Conservation (phyloP, 2,329 filamentous ascomycete species). For the Calonectria pauciramosa region DNA sequence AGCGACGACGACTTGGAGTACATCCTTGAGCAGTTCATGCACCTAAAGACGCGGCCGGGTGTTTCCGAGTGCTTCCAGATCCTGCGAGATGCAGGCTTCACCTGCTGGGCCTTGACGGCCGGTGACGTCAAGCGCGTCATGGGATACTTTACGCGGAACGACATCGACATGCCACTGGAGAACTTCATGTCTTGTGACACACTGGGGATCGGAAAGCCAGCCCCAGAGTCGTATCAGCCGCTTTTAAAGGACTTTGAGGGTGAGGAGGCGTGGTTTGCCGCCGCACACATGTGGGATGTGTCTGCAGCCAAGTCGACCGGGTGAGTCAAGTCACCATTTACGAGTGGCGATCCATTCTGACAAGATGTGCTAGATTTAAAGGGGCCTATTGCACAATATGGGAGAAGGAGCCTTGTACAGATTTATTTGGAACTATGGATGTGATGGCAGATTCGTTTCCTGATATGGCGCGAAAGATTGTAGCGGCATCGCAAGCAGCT, state of each 20-base stretch:
- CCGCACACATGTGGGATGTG: conserved; percentile 73
- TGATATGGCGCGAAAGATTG: conserved; percentile 61
- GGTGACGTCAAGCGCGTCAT: conserved; percentile 63
- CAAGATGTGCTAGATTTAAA: conserved; percentile 51
- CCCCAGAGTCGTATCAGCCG: conserved; percentile 59
- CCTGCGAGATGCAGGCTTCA: conserved; percentile 61
- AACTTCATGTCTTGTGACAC: conserved; percentile 67
- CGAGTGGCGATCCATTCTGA: not conserved
- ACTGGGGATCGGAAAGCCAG: conserved; percentile 64
- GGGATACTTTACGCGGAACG: conserved; percentile 65
- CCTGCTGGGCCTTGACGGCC: conserved; percentile 67
- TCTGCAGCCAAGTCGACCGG: conserved; percentile 64
- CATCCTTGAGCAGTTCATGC: conserved; percentile 55
- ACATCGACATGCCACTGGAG: conserved; percentile 63
- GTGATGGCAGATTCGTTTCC: conserved; percentile 61
- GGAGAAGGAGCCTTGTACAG: conserved; percentile 64
- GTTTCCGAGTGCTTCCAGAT: conserved; percentile 57
- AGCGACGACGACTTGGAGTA: conserved; percentile 57
- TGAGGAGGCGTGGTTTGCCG: conserved; percentile 67
- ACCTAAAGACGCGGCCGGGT: conserved; percentile 54
- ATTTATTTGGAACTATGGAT: conserved; percentile 67
- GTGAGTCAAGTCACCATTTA: conserved; percentile 31
- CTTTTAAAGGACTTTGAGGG: conserved; percentile 57
- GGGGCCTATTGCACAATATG: conserved; percentile 67
- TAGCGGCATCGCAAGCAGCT: conserved; percentile 36